Percentiles rank a stretch among this genome's conserved stretches.
Evolutionary conservation across 768 basidiomycete genomes (phyloP).

Genomic region (Vishniacozyma victoriae): DNA sequence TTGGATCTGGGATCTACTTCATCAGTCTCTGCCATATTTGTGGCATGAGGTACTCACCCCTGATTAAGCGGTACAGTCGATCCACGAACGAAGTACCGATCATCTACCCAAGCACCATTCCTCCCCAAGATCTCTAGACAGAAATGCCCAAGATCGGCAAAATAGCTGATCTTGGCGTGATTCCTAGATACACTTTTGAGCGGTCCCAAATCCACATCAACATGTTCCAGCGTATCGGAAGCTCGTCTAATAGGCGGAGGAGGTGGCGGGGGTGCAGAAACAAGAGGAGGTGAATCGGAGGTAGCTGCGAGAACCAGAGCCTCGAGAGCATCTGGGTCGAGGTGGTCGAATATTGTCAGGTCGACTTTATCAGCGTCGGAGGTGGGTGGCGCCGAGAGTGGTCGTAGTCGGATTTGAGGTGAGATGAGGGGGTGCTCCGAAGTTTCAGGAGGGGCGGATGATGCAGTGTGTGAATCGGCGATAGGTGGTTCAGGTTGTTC

Average conservation of each 20-base stretch:
- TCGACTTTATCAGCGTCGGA: too few relatives aligned
- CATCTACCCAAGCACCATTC: constrained; percentile 97
- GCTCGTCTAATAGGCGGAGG: constrained; percentile 26
- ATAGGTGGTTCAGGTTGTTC: too few relatives aligned
- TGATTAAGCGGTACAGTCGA: constrained; percentile 77
- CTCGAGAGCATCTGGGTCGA: too few relatives aligned
- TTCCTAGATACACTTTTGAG: constrained; percentile 96
- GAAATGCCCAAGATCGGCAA: constrained; percentile 39
- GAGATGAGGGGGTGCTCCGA: too few relatives aligned
- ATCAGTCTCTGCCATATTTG: background rate
- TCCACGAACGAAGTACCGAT: constrained; percentile 87
- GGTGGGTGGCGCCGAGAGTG: too few relatives aligned
- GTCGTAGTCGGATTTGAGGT: too few relatives aligned
- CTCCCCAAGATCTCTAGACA: constrained; percentile 81
- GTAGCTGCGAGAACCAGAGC: too few relatives aligned
- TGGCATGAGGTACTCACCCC: constrained; percentile 55
- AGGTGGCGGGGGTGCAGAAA: constrained; percentile 12
- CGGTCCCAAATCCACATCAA: constrained; percentile 75
- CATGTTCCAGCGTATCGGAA: constrained; percentile 28
- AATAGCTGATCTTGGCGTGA: constrained; percentile 79
- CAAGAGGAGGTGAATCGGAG: background rate
- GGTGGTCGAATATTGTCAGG: constrained; percentile 45
- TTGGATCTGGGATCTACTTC: constrained; percentile 50
- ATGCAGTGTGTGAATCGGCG: too few relatives aligned
- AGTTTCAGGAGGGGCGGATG: too few relatives aligned